These are phyloP conservation scores for Aspergillus bridgeri DNA, from an alignment of 495 filamentous ascomycete species.

Conservation along the genomic window DNA sequence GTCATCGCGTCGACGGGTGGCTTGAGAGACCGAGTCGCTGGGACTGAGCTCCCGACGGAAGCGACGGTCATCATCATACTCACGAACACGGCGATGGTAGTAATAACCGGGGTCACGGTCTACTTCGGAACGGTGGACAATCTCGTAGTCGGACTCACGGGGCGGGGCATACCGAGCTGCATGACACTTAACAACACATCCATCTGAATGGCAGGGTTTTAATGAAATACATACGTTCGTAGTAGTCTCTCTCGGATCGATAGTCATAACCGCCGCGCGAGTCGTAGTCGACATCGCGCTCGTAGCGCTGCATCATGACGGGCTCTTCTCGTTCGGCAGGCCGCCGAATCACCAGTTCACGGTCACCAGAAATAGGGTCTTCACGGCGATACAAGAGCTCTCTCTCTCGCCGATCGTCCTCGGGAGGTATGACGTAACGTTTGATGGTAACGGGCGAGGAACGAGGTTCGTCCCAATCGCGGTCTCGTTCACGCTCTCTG, in stretches of 20 bases:
- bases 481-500: slow-evolving; percentile 42
- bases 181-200: slow-evolving; percentile 69
- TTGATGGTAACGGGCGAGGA: slow-evolving; percentile 40
- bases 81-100: slow-evolving; percentile 57
- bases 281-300: slow-evolving; percentile 45
- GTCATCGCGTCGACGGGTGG: slow-evolving; percentile 36
- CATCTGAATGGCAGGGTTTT: slow-evolving; percentile 50
- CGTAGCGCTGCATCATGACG: slow-evolving; percentile 37
- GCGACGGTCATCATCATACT: slow-evolving; percentile 53
- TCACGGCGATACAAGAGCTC: slow-evolving; percentile 40
- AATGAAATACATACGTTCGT: slow-evolving; percentile 46
- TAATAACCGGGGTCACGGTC: slow-evolving; percentile 59
- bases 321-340: slow-evolving; percentile 45
- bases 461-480: slow-evolving; percentile 44
- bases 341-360: slow-evolving; percentile 49
- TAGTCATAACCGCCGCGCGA: slow-evolving; percentile 33
- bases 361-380: slow-evolving; percentile 33
- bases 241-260: slow-evolving; percentile 54
- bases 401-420: slow-evolving; percentile 43
- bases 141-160: slow-evolving; percentile 63
- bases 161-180: slow-evolving; percentile 67
- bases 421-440: slow-evolving; percentile 47
- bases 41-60: slow-evolving; percentile 55
- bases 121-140: slow-evolving; percentile 62
- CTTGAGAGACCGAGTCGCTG: slow-evolving; percentile 57